Evolutionary conservation across 2,329 filamentous ascomycete species (phyloP).

Genomic region (Alternaria brassicae): DNA sequence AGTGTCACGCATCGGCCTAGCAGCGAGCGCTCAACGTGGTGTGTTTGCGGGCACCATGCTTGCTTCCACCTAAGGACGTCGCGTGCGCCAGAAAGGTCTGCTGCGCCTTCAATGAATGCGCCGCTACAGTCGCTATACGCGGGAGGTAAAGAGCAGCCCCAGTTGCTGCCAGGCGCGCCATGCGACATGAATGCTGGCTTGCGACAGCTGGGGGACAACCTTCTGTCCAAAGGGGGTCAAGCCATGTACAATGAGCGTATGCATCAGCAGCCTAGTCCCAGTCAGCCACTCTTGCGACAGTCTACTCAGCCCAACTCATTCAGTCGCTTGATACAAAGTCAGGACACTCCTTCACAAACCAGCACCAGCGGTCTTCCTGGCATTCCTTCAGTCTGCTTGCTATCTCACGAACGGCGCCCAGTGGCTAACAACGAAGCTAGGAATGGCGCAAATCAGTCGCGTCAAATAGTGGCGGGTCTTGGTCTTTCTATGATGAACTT

Average conservation of each 20-base stretch:
- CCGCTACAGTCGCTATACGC: constrained; percentile 12
- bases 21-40: constrained; percentile 52
- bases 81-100: constrained; percentile 25
- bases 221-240: constrained; percentile 3
- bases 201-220: constrained; percentile 6
- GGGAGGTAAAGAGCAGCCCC: constrained; percentile 25
- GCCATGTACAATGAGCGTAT: constrained; percentile 13
- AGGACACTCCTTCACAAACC: constrained; percentile 38
- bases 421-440: constrained; percentile 32
- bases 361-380: constrained; percentile 46
- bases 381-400: constrained; percentile 48
- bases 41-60: constrained; percentile 64
- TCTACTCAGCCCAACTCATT: constrained; percentile 28
- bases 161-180: constrained; percentile 19
- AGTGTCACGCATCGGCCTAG: constrained; percentile 33
- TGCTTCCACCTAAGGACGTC: constrained; percentile 58
- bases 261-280: constrained; percentile 15
- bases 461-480: constrained; percentile 37
- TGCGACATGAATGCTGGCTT: constrained; percentile 22
- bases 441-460: constrained; percentile 30
- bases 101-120: constrained; percentile 16
- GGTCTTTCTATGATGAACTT: constrained; percentile 45
- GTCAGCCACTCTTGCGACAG: constrained; percentile 25
- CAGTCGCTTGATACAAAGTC: constrained; percentile 28
- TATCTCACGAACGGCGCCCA: constrained; percentile 45